Percentiles rank a stretch among this genome's conserved stretches.
Conservation (phyloP, 768 basidiomycete species). For the Myochromella boudieri region DNA sequence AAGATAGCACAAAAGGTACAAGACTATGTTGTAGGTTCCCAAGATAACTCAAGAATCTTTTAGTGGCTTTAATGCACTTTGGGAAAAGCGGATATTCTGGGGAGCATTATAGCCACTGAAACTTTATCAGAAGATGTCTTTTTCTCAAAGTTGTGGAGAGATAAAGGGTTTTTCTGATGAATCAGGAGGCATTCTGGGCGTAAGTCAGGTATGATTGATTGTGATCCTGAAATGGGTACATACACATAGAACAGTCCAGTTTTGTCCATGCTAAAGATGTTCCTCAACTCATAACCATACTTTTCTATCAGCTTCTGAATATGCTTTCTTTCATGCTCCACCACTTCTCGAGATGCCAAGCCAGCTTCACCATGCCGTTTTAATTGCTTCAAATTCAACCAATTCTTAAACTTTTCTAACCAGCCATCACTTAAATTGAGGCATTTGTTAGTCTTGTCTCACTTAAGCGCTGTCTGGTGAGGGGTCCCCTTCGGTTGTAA, state of each 20-base stretch:
- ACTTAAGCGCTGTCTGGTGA: too few species aligned
- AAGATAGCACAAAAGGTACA: too few species aligned
- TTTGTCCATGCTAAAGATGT: conserved; percentile 39
- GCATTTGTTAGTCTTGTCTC: conserved; percentile 30
- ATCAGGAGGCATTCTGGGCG: conserved; percentile 31
- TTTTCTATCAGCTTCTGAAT: conserved; percentile 27
- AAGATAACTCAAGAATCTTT: too few species aligned
- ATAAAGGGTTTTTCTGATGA: too few species aligned
- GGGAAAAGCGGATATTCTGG: too few species aligned
- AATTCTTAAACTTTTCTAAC: conserved; percentile 24
- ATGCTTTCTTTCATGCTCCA: conserved; percentile 23
- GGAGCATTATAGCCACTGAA: too few species aligned
- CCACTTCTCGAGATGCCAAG: conserved; percentile 20
- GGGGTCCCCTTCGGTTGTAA: too few species aligned
- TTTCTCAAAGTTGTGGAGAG: too few species aligned
- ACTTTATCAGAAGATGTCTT: too few species aligned
- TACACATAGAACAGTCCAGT: conserved; percentile 28
- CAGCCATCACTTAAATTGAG: conserved; percentile 36
- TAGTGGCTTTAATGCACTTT: too few species aligned
- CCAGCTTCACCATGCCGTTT: conserved; percentile 35
- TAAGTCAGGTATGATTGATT: too few species aligned
- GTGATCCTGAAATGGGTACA: not conserved
- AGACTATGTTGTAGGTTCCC: too few species aligned
- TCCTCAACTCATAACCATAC: conserved; percentile 22
- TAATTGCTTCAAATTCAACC: conserved; percentile 22